These are phyloP conservation scores for Emergomyces pasteurianus DNA, from an alignment of 2,329 filamentous ascomycete genomes.

Conservation along the genomic window DNA sequence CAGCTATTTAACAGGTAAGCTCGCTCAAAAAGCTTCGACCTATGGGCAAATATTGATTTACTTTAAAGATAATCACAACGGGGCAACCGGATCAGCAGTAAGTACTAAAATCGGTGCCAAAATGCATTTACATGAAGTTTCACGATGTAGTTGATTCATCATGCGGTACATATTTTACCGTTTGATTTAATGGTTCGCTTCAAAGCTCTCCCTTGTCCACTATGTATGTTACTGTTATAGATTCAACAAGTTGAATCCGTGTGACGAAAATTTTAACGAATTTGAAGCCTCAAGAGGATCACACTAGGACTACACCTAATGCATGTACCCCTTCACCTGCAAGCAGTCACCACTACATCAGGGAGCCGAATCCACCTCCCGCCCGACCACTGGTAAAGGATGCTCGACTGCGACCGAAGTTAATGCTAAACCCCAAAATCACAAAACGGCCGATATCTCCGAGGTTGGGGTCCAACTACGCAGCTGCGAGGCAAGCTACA, in stretches of 20 bases:
- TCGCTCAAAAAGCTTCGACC: too few species aligned
- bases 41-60: neutral
- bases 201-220: neutral
- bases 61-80: neutral
- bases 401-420: neutral
- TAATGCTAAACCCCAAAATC: neutral
- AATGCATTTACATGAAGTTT: neutral
- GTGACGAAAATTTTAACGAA: neutral
- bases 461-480: neutral
- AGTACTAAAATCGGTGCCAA: neutral
- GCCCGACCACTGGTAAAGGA: neutral
- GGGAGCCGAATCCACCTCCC: neutral
- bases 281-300: neutral
- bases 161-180: neutral
- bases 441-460: neutral
- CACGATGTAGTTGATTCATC: neutral
- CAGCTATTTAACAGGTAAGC: neutral
- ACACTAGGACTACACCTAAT: neutral
- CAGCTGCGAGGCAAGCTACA: neutral
- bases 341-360: neutral
- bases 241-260: neutral
- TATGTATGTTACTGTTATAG: neutral
- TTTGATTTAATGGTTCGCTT: neutral
- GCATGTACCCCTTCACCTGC: neutral
- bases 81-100: neutral